Conservation (phyloP, 306 rosid species). For the Prunus persica region Prunus_persica_NCBIv2 NC_034016.1:22264501-22265000, state of each 20-base stretch:
- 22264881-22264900: too few relatives aligned
- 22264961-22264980: background rate
- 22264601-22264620: background rate
- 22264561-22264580: background rate
- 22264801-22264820: too few relatives aligned
- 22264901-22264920: too few relatives aligned
- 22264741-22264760: too few relatives aligned
- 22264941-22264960: background rate
- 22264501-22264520: too few relatives aligned
- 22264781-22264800: too few relatives aligned
- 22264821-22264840: too few relatives aligned
- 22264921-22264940: background rate
- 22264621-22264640: too few relatives aligned
- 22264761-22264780: background rate
- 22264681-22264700: background rate
- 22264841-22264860: background rate
- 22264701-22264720: background rate
- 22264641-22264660: too few relatives aligned
- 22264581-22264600: background rate
- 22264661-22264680: background rate
- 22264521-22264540: background rate
- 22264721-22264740: background rate
- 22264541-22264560: background rate
- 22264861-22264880: background rate
- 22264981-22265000: constrained; percentile 3